phyloP scores from a whole-genome alignment of 208 protist genomes.

The Acanthamoeba polyphaga region DNA sequence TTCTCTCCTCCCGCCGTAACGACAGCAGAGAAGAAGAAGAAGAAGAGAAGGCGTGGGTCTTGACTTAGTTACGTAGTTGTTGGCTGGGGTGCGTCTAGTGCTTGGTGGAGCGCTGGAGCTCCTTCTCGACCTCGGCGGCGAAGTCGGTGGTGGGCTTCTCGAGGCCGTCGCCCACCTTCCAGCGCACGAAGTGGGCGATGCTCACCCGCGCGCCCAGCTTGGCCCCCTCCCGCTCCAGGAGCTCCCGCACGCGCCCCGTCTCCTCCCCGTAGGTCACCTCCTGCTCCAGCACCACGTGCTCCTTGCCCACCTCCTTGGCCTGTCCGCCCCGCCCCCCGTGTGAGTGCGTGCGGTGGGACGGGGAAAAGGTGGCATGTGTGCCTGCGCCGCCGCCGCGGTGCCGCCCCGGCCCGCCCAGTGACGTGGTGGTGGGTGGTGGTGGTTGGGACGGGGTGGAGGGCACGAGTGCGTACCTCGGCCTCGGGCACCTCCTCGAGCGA shows the following conservation, averaged over 20 bases:
- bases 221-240: constrained; percentile 5
- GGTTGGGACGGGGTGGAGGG: not conserved
- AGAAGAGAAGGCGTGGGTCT: too few relatives aligned
- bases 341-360: too few relatives aligned
- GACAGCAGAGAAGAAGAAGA: too few relatives aligned
- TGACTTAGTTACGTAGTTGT: too few relatives aligned
- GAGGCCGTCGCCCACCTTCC: constrained; percentile 65
- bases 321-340: not conserved
- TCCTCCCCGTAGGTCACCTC: constrained; percentile 16
- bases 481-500: not conserved
- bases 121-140: constrained; percentile 52
- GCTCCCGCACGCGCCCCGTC: constrained; percentile 25
- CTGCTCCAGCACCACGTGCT: constrained; percentile 55
- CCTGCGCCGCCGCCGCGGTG: too few relatives aligned
- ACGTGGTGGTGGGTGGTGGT: too few relatives aligned
- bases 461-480: not conserved
- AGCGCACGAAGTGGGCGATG: constrained; percentile 60
- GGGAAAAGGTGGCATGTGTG: too few relatives aligned
- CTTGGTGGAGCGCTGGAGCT: constrained; percentile 52
- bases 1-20: too few relatives aligned
- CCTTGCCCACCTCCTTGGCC: not conserved
- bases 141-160: constrained; percentile 55
- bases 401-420: too few relatives aligned
- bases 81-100: not conserved
- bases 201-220: not conserved